Evolutionary conservation across 345 rosid genomes (phyloP).

Genomic region (Raphanus raphanistrum): DNA sequence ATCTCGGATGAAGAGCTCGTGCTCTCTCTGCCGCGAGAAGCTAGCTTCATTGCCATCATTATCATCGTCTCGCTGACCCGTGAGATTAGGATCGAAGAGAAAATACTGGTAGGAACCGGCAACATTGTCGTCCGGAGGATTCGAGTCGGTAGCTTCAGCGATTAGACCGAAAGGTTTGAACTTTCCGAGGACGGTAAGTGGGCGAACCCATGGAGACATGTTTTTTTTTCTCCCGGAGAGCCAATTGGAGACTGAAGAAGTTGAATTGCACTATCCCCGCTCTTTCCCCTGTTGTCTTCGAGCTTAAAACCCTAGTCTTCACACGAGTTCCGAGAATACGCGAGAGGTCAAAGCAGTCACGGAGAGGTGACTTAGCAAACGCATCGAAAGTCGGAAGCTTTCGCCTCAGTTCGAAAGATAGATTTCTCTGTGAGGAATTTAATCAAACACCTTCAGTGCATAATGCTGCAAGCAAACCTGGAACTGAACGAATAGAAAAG

Average conservation of each 20-base stretch:
- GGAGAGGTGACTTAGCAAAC: background rate
- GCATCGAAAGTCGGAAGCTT: constrained; percentile 3
- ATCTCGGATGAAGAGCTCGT: constrained; percentile 84
- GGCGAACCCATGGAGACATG: constrained; percentile 69
- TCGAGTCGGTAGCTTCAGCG: constrained; percentile 80
- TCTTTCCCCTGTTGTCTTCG: background rate
- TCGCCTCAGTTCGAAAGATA: background rate
- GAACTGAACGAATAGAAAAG: too few species aligned
- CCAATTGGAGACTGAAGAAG: constrained; percentile 15
- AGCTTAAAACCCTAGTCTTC: constrained; percentile 11
- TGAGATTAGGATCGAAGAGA: constrained; percentile 66
- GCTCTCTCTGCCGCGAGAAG: constrained; percentile 50
- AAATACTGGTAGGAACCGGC: constrained; percentile 68
- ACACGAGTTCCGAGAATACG: background rate
- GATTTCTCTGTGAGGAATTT: constrained; percentile 14
- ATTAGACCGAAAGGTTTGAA: constrained; percentile 89
- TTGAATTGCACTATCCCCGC: constrained; percentile 14
- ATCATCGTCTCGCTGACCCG: constrained; percentile 45
- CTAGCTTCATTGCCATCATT: constrained; percentile 40
- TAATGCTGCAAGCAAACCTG: background rate
- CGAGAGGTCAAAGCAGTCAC: background rate
- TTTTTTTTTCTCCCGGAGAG: background rate
- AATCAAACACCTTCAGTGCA: constrained; percentile 31
- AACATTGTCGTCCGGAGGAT: constrained; percentile 39
- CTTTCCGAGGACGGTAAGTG: constrained; percentile 79